Evolutionary conservation across 352 stramenopile species (phyloP).

Genomic region (Saprolegnia parasitica): DNA sequence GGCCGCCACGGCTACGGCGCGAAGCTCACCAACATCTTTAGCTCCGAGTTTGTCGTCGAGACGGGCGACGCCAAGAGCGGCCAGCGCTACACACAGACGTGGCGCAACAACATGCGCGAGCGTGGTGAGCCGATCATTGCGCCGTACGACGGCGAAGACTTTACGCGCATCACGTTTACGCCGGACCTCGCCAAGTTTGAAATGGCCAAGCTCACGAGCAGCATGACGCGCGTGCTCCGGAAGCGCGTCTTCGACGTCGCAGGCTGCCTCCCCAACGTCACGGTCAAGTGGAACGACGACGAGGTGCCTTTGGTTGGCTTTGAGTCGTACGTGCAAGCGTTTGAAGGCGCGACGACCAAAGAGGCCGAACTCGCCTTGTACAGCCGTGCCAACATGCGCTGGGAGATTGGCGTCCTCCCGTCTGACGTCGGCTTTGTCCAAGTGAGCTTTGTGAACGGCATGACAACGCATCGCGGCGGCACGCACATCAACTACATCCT

Average conservation of each 20-base stretch:
- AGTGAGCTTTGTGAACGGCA: slow-evolving; percentile 99
- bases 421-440: slow-evolving; percentile 93
- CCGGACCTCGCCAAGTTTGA: slow-evolving; percentile 96
- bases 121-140: slow-evolving; percentile 81
- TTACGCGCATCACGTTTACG: slow-evolving; percentile 96
- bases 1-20: slow-evolving; percentile 93
- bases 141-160: slow-evolving; percentile 86
- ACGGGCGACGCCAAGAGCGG: slow-evolving; percentile 90
- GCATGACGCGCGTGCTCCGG: slow-evolving; percentile 91
- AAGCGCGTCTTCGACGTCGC: slow-evolving; percentile 99
- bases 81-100: slow-evolving; percentile 86
- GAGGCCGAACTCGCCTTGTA: slow-evolving; percentile 85
- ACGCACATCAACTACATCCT: slow-evolving; percentile 91
- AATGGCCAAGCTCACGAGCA: slow-evolving; percentile 91
- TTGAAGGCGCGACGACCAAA: slow-evolving; percentile 56
- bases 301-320: slow-evolving; percentile 90
- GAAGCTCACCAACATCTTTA: slow-evolving; percentile 99
- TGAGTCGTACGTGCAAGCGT: slow-evolving; percentile 94
- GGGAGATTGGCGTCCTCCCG: slow-evolving; percentile 92
- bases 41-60: slow-evolving; percentile 97
- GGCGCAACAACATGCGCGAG: slow-evolving; percentile 95
- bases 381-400: slow-evolving; percentile 92
- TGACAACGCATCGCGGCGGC: slow-evolving; percentile 95
- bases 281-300: slow-evolving; percentile 92
- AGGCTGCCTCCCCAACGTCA: slow-evolving; percentile 89